Percentiles rank a stretch among this genome's conserved stretches.
phyloP scores from a whole-genome alignment of 1,284 basidiomycete species.

The Papiliotrema flavescens region DNA sequence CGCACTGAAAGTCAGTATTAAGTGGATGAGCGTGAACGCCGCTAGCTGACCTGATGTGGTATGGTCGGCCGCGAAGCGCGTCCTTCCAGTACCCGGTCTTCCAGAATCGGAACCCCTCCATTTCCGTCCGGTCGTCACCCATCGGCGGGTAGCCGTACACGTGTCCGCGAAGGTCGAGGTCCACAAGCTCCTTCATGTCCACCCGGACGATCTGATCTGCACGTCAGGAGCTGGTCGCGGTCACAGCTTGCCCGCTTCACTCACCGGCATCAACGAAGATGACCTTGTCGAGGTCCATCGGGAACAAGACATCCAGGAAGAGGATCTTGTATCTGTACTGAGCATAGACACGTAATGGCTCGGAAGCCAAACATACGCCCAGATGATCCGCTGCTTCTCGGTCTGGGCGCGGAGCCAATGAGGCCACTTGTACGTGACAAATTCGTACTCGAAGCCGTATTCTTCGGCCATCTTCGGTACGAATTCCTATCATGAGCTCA shows the following conservation, averaged over 20 bases:
- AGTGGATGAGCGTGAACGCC: neutral
- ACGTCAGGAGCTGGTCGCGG: neutral
- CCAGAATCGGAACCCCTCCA: constrained; percentile 99
- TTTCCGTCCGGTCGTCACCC: constrained; percentile 90
- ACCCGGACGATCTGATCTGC: constrained; percentile 87
- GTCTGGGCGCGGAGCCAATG: constrained; percentile 93
- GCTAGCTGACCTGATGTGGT: constrained; percentile 78
- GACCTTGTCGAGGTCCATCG: constrained; percentile 95
- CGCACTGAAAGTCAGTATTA: constrained; percentile 57
- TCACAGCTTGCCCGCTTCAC: neutral
- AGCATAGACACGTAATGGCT: neutral
- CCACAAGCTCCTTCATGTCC: constrained; percentile 89
- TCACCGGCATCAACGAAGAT: constrained; percentile 88
- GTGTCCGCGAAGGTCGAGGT: constrained; percentile 82
- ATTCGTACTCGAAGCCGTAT: constrained; percentile 88
- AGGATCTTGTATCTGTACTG: constrained; percentile 79
- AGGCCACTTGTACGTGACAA: constrained; percentile 99
- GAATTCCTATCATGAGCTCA: constrained; percentile 63
- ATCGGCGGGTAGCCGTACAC: constrained; percentile 96
- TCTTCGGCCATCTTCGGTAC: constrained; percentile 85
- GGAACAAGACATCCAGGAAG: constrained; percentile 97
- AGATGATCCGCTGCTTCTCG: constrained; percentile 96
- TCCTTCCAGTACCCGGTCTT: constrained; percentile 93
- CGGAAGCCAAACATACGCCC: constrained; percentile 58
- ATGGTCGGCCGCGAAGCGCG: constrained; percentile 72